These are phyloP conservation scores for Zalaria sp. DNA, from an alignment of 2,329 filamentous ascomycete species.

Conservation along the genomic window DNA sequence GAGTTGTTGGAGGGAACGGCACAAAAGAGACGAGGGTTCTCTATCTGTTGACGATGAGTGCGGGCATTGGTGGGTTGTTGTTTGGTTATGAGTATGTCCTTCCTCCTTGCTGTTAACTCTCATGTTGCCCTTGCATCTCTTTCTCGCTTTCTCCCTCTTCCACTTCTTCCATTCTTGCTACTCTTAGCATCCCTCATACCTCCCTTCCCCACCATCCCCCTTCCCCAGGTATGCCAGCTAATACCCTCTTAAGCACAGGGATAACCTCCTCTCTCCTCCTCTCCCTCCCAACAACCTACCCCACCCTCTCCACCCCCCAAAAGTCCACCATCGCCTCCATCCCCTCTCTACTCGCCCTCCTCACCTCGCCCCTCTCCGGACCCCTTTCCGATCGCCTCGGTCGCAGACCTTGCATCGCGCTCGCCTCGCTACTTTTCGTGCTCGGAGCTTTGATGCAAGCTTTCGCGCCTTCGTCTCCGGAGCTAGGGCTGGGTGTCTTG, in stretches of 20 bases:
- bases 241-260: slow-evolving; percentile 30
- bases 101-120: slow-evolving; percentile 1
- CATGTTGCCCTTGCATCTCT: no score
- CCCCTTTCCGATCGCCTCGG: slow-evolving; percentile 36
- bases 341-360: slow-evolving; percentile 42
- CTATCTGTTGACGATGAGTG: slow-evolving; percentile 38
- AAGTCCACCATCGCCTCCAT: slow-evolving; percentile 45
- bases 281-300: slow-evolving; percentile 28
- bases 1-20: no score
- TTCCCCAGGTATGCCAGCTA: no score
- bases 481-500: slow-evolving; percentile 26
- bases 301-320: slow-evolving; percentile 35
- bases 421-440: slow-evolving; percentile 53
- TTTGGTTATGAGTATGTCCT: slow-evolving; percentile 41
- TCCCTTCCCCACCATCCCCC: no score
- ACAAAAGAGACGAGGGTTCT: neutral
- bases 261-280: slow-evolving; percentile 48
- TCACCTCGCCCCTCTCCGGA: slow-evolving; percentile 41
- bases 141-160: no score
- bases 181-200: no score
- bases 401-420: slow-evolving; percentile 31
- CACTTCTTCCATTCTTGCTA: no score
- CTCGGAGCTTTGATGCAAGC: slow-evolving; percentile 54
- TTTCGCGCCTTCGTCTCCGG: slow-evolving; percentile 25
- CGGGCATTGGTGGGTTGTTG: slow-evolving; percentile 42